Conservation (phyloP, 192 early-diverging fungal genomes). For the Backusella liffmaniae region DNA sequence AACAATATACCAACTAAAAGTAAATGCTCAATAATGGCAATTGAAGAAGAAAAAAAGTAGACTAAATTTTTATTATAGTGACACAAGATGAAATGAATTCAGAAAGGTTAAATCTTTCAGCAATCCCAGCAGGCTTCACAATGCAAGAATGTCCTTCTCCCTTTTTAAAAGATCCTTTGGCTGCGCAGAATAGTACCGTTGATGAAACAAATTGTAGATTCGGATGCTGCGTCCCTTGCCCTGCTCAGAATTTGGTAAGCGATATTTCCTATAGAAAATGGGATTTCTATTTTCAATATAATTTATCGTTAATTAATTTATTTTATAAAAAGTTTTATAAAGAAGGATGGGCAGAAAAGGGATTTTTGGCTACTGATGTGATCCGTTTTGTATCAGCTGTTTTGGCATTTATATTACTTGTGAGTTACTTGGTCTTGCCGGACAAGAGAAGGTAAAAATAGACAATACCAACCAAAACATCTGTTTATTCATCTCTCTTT, state of each 20-base stretch:
- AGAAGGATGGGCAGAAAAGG: constrained; percentile 34
- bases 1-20: constrained; percentile 4
- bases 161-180: constrained; percentile 39
- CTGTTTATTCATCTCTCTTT: no score
- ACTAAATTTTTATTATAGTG: constrained; percentile 3
- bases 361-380: constrained; percentile 44
- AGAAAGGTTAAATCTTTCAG: constrained; percentile 19
- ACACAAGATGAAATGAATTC: constrained; percentile 1
- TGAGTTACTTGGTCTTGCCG: constrained; percentile 47
- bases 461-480: no score
- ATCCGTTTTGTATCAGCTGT: constrained; percentile 44
- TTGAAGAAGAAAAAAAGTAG: neutral
- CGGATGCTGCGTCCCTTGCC: constrained; percentile 57
- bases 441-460: constrained; percentile 37
- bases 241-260: constrained; percentile 40
- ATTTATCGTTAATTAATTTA: neutral
- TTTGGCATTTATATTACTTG: constrained; percentile 36
- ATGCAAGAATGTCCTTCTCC: constrained; percentile 39
- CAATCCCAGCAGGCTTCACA: constrained; percentile 11
- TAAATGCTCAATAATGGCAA: neutral
- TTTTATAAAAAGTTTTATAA: constrained; percentile 37
- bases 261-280: neutral
- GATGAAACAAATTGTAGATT: constrained; percentile 34
- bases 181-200: constrained; percentile 16
- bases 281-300: neutral